Conservation (phyloP, 768 basidiomycete genomes). For the Tulasnella sp. region DNA sequence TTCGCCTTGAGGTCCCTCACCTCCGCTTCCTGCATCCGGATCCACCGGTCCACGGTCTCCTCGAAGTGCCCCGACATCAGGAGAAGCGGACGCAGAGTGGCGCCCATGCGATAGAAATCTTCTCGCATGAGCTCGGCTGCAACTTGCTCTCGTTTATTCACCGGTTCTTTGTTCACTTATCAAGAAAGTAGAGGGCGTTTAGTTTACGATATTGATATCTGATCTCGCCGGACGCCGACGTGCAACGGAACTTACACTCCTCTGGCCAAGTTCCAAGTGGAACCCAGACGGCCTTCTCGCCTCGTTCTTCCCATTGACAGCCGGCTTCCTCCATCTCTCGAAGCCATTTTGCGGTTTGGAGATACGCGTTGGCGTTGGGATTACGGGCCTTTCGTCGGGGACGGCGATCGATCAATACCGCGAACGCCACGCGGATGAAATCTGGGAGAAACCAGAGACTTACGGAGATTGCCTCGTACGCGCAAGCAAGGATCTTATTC, state of each 20-base stretch:
- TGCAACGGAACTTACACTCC: neutral
- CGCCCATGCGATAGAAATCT: neutral
- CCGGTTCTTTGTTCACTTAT: conserved; percentile 6
- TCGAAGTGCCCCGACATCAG: conserved; percentile 12
- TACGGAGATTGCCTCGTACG: neutral
- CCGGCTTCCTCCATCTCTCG: neutral
- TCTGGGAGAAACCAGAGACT: neutral
- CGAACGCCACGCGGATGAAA: no score
- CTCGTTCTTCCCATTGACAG: neutral
- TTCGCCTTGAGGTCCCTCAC: conserved; percentile 8
- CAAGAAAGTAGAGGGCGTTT: neutral
- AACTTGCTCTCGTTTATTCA: neutral
- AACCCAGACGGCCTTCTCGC: neutral
- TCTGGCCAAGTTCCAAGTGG: conserved; percentile 15
- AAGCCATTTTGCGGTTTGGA: neutral
- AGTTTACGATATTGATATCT: neutral
- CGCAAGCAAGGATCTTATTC: neutral
- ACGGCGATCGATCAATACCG: neutral
- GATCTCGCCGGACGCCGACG: no score
- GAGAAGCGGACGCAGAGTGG: neutral
- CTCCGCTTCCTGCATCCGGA: neutral
- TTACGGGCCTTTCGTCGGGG: neutral
- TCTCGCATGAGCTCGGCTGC: conserved; percentile 11
- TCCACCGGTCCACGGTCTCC: conserved; percentile 20
- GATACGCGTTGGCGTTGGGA: conserved; percentile 7